These are phyloP conservation scores for Hansenula sp. DNA, from an alignment of 1,139 yeast species.

Conservation along the genomic window DNA sequence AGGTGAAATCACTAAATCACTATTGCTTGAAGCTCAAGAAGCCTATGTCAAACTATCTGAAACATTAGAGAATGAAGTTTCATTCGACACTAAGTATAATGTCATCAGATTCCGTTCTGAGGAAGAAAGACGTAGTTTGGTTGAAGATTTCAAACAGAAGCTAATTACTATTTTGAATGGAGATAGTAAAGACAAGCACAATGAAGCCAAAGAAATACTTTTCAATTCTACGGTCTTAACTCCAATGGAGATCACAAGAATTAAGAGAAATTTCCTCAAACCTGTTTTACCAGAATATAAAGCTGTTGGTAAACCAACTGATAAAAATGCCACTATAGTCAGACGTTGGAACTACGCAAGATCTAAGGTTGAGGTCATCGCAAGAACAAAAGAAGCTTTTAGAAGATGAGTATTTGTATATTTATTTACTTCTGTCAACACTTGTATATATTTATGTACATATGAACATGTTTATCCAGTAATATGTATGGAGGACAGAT, in stretches of 20 bases:
- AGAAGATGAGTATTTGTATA: slow-evolving; percentile 11
- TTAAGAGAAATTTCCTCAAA: slow-evolving; percentile 38
- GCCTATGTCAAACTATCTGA: slow-evolving; percentile 27
- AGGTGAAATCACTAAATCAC: slow-evolving; percentile 35
- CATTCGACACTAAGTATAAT: slow-evolving; percentile 37
- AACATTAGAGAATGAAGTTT: slow-evolving; percentile 26
- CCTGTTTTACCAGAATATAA: slow-evolving; percentile 33
- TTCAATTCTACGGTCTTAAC: slow-evolving; percentile 33
- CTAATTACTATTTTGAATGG: slow-evolving; percentile 21
- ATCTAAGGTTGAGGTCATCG: slow-evolving; percentile 37
- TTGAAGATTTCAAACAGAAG: slow-evolving; percentile 25
- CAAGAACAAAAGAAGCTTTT: slow-evolving; percentile 34
- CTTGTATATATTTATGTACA: neutral
- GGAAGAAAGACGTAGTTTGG: slow-evolving; percentile 31
- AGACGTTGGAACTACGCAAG: slow-evolving; percentile 48
- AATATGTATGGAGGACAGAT: no score
- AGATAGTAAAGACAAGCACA: slow-evolving; percentile 28
- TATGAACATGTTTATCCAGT: no score
- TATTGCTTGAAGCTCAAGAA: slow-evolving; percentile 22
- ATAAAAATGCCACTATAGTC: slow-evolving; percentile 30
- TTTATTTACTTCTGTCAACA: neutral
- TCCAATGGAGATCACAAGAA: slow-evolving; percentile 33
- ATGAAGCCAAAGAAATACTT: slow-evolving; percentile 30
- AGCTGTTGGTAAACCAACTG: slow-evolving; percentile 28
- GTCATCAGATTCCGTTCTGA: slow-evolving; percentile 32